Conservation (phyloP, 2,329 filamentous ascomycete species). For the Penicillium sp. region DNA sequence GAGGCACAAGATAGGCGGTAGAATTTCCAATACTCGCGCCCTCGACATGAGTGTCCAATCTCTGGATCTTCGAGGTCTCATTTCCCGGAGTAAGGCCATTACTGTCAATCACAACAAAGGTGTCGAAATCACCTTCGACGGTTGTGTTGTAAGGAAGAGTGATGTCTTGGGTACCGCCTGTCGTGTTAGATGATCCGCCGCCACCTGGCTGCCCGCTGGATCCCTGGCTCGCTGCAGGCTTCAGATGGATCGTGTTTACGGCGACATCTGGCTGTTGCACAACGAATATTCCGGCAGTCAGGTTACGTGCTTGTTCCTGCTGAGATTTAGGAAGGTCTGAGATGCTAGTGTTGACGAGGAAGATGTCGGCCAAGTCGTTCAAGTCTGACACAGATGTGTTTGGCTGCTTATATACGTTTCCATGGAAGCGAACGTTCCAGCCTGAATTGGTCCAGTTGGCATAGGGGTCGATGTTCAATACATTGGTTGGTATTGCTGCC, state of each 20-base stretch:
- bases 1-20: conserved; percentile 73
- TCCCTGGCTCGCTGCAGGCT: conserved; percentile 59
- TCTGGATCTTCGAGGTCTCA: conserved; percentile 62
- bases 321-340: conserved; percentile 58
- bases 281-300: conserved; percentile 72
- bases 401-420: conserved; percentile 78
- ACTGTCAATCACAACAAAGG: conserved; percentile 63
- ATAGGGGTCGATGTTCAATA: conserved; percentile 43
- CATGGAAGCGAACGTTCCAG: conserved; percentile 74
- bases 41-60: conserved; percentile 66
- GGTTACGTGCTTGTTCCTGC: conserved; percentile 67
- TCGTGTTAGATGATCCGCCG: conserved; percentile 27
- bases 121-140: conserved; percentile 68
- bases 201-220: conserved; percentile 39
- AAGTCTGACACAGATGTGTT: conserved; percentile 64
- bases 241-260: conserved; percentile 38
- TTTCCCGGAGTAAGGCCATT: conserved; percentile 62
- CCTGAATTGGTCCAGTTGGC: conserved; percentile 77
- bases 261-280: conserved; percentile 62
- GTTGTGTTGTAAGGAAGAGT: conserved; percentile 67
- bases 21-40: conserved; percentile 67
- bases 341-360: conserved; percentile 66
- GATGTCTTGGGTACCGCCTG: conserved; percentile 62
- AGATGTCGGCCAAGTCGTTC: conserved; percentile 67
- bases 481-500: conserved; percentile 22